phyloP scores from a whole-genome alignment of 2,329 filamentous ascomycete genomes.

The Lachnum nothofagi region DNA sequence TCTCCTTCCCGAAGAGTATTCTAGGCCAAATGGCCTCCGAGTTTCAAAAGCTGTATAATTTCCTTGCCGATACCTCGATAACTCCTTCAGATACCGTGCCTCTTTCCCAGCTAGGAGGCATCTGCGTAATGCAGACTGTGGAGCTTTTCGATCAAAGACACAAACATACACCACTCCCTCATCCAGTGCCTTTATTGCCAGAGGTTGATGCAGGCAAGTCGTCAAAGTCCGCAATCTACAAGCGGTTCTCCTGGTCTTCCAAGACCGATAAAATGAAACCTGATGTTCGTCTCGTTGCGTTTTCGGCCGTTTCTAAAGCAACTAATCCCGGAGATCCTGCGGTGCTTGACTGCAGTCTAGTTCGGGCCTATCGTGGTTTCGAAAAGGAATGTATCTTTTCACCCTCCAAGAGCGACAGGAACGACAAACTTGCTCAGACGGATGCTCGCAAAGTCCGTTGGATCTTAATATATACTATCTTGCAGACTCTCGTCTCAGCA shows the following conservation, averaged over 20 bases:
- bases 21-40: constrained; percentile 61
- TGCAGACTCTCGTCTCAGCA: constrained; percentile 66
- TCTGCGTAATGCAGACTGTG: constrained; percentile 66
- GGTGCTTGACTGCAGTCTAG: constrained; percentile 45
- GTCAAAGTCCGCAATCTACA: constrained; percentile 30
- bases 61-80: constrained; percentile 60
- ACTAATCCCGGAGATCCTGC: constrained; percentile 39
- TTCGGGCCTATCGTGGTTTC: constrained; percentile 64
- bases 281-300: constrained; percentile 45
- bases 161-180: constrained; percentile 53
- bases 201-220: constrained; percentile 14
- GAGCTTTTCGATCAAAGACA: constrained; percentile 60
- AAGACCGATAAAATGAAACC: constrained; percentile 39
- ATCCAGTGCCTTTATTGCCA: constrained; percentile 65
- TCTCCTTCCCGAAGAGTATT: constrained; percentile 52
- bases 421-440: constrained; percentile 51
- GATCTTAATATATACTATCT: constrained; percentile 68
- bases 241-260: constrained; percentile 17
- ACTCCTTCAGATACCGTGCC: constrained; percentile 43
- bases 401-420: constrained; percentile 49
- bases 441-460: constrained; percentile 75
- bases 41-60: constrained; percentile 66
- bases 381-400: constrained; percentile 54
- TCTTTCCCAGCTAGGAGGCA: constrained; percentile 55
- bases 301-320: constrained; percentile 47